phyloP scores from a whole-genome alignment of 768 basidiomycete genomes.

The Butyriboletus loyo region DNA sequence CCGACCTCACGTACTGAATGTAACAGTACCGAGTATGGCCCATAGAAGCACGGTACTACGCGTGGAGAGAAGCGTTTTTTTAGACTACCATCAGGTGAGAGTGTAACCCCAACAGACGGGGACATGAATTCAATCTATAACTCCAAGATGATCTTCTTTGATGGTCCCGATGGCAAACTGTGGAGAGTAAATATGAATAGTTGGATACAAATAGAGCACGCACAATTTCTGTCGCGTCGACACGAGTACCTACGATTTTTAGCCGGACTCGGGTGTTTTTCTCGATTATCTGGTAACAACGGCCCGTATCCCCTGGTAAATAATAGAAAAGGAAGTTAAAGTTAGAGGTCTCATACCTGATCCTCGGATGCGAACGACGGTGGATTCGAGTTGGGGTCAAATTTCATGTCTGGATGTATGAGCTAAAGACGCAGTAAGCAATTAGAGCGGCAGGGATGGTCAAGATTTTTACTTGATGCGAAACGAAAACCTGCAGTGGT shows the following conservation, averaged over 20 bases:
- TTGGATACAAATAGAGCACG: constrained; percentile 29
- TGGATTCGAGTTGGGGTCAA: constrained; percentile 96
- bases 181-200: not conserved
- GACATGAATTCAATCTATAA: constrained; percentile 59
- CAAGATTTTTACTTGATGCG: constrained; percentile 71
- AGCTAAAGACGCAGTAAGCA: constrained; percentile 49
- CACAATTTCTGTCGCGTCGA: constrained; percentile 97
- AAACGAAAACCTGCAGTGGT: constrained; percentile 91
- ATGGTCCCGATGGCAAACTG: constrained; percentile 98
- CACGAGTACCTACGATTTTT: constrained; percentile 97
- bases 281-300: constrained; percentile 68
- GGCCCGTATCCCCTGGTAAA: not conserved
- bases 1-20: not conserved
- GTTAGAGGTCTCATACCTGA: constrained; percentile 47
- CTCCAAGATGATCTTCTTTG: constrained; percentile 96
- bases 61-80: not conserved
- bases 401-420: constrained; percentile 90
- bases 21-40: not conserved
- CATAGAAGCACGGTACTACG: not conserved
- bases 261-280: constrained; percentile 89
- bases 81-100: constrained; percentile 6
- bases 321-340: not conserved
- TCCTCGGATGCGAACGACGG: constrained; percentile 92
- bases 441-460: not conserved
- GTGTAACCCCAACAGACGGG: not conserved